Evolutionary conservation across 1,284 basidiomycete genomes (phyloP).

Genomic region (Cryptococcus sp.): DNA sequence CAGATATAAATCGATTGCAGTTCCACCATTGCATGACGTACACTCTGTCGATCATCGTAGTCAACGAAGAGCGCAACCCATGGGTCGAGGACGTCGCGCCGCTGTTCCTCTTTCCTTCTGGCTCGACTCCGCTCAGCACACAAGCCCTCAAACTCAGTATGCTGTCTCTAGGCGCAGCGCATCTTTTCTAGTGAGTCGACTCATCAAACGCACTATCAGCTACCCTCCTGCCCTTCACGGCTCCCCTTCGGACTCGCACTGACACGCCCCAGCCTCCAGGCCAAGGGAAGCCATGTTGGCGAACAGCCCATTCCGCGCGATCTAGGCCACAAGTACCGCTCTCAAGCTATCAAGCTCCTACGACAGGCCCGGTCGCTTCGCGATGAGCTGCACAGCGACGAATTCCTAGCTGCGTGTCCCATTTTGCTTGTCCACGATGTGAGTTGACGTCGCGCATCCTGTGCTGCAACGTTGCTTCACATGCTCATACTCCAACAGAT

Average conservation of each 20-base stretch:
- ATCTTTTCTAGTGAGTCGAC: slow-evolving; percentile 28
- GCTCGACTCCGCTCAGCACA: slow-evolving; percentile 28
- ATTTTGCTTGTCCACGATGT: slow-evolving; percentile 38
- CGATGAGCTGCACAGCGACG: slow-evolving; percentile 32
- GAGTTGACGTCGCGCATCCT: slow-evolving; percentile 3
- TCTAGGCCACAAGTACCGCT: slow-evolving; percentile 28
- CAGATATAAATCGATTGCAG: slow-evolving; percentile 13
- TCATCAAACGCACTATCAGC: background rate
- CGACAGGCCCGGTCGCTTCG: slow-evolving; percentile 29
- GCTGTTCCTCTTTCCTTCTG: slow-evolving; percentile 40
- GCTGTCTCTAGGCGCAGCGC: slow-evolving; percentile 41
- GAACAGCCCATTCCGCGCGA: slow-evolving; percentile 20
- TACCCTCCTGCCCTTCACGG: no score
- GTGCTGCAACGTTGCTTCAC: background rate
- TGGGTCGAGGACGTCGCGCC: slow-evolving; percentile 44
- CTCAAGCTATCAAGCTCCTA: slow-evolving; percentile 28
- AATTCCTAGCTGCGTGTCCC: slow-evolving; percentile 33
- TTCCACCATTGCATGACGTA: slow-evolving; percentile 49
- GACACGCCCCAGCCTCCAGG: slow-evolving; percentile 17
- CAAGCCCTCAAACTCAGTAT: slow-evolving; percentile 38
- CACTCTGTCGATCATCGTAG: slow-evolving; percentile 43
- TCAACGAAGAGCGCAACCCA: slow-evolving; percentile 44
- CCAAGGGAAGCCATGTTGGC: slow-evolving; percentile 6
- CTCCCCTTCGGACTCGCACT: background rate
- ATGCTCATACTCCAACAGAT: slow-evolving; percentile 21